Base-by-base conservation (phyloP, 2,329 filamentous ascomycete species). In the Colletotrichum tropicicola region DNA sequence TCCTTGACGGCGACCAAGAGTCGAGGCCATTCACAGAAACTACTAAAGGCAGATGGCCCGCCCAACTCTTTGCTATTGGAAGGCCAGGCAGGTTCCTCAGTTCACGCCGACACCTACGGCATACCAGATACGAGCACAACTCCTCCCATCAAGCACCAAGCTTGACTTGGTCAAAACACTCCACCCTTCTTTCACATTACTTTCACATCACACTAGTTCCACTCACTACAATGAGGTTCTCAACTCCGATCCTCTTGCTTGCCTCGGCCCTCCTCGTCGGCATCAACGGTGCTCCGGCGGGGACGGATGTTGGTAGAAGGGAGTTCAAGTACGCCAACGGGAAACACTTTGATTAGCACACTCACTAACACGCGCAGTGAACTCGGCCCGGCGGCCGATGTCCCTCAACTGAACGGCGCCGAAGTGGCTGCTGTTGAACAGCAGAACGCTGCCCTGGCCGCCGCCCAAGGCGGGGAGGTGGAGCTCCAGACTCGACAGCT, bases 261-360 rank as follows among this genome's bases (percentile, higher is more conserved):
- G 62, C 58, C 35, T 65, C 62, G 37, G 57, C 58, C 17, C 58
- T 65, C 15, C 44, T 65, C 23, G 62, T 65, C 6, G 58, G 62
- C 49, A 65, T 65, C 49, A 49, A 65, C 12, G 62, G 62, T 62
- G 62, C 62, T 9, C 62, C 62, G 15, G 51, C 62, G 15, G 56
- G 56, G 17, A 45, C n/a, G 1, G 51, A 52, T 12, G 49, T 65
- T 2, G 44, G 44, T 15, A 19, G 9, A 10, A 9, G 51, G 13
- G 43, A 65, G 1, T 8, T 39, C 10, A 41, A 12, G 62, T 65
- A 60, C 4, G 43, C 45, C 17, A 4, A 23, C 2, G 21, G 21
- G 43, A 47, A 13, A 17, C n/a, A n/a, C n/a, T n/a, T 13, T 7
- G 5, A 37, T 8, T 35, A 25, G 25, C 4, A n/a, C 2, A 35